A percentile compares a stretch with the other conserved stretches of the same genome.
These are phyloP conservation scores for Yamadazyma akitaensis DNA, from an alignment of 805 yeast species.

Conservation along the genomic window DNA sequence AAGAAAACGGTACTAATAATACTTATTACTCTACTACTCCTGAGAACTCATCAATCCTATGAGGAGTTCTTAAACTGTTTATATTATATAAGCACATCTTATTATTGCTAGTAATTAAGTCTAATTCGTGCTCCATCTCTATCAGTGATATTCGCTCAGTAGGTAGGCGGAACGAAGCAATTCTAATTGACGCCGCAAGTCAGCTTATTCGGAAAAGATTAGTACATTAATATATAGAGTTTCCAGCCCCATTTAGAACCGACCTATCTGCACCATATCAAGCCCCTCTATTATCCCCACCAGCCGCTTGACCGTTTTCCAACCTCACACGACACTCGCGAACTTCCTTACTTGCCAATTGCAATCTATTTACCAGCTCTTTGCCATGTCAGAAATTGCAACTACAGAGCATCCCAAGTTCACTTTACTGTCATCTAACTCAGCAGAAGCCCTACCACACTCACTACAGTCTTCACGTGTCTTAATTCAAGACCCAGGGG, in stretches of 20 bases:
- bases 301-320: neutral
- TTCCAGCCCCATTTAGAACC: neutral
- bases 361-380: neutral
- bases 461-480: neutral
- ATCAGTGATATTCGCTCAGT: too few relatives aligned
- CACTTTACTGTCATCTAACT: constrained; percentile 7
- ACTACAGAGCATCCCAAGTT: constrained; percentile 7
- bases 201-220: too few relatives aligned
- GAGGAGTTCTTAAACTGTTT: too few relatives aligned
- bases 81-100: too few relatives aligned
- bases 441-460: constrained; percentile 3
- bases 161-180: too few relatives aligned
- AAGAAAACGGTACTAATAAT: too few relatives aligned
- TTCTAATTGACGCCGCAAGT: too few relatives aligned
- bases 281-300: neutral
- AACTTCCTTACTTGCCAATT: constrained; percentile 1
- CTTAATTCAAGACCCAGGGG: neutral
- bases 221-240: too few relatives aligned
- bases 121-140: too few relatives aligned
- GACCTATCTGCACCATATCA: neutral
- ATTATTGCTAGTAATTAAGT: too few relatives aligned
- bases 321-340: constrained; percentile 8
- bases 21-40: too few relatives aligned
- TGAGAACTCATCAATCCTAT: too few relatives aligned
- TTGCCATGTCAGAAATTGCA: constrained; percentile 1